Percentiles rank a stretch among this genome's conserved stretches.
Evolutionary conservation across 331 rosid genomes (phyloP).

Genomic region (Rosa hybrid): DNA sequence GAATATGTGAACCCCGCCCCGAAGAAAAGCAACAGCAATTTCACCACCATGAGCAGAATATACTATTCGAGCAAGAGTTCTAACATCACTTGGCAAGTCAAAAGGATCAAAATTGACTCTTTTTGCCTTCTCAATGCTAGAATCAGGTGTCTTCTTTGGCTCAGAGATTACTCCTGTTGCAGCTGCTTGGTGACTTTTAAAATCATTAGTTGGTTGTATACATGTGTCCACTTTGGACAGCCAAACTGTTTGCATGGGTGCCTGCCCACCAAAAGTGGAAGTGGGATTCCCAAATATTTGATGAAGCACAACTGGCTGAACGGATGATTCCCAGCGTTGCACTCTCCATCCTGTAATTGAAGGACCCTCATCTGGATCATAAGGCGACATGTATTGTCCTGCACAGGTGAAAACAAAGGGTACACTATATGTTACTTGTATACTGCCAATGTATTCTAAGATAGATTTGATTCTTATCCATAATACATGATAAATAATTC

Average conservation of each 20-base stretch:
- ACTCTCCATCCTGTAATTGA: conserved; percentile 98
- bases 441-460: neutral
- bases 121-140: conserved; percentile 52
- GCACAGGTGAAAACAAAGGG: conserved; percentile 32
- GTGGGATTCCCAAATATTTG: conserved; percentile 92
- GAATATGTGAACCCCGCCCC: conserved; percentile 88
- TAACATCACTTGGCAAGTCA: conserved; percentile 95
- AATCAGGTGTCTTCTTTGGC: conserved; percentile 48
- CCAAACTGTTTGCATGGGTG: conserved; percentile 96
- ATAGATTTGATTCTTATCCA: neutral
- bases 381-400: conserved; percentile 98
- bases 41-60: conserved; percentile 98
- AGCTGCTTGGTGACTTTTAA: conserved; percentile 63
- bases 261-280: conserved; percentile 83
- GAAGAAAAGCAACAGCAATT: conserved; percentile 87
- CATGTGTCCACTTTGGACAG: conserved; percentile 80
- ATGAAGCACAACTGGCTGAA: conserved; percentile 85
- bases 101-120: conserved; percentile 77
- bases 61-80: conserved; percentile 88
- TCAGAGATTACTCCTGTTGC: conserved; percentile 49
- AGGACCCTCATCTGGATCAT: conserved; percentile 95
- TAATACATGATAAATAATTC: neutral
- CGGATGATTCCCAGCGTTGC: conserved; percentile 96
- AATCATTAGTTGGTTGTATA: conserved; percentile 82
- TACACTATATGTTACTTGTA: neutral